These are phyloP conservation scores for Exophiala dermatitidis DNA, from an alignment of 2,329 filamentous ascomycete genomes.

Conservation along the genomic window DNA sequence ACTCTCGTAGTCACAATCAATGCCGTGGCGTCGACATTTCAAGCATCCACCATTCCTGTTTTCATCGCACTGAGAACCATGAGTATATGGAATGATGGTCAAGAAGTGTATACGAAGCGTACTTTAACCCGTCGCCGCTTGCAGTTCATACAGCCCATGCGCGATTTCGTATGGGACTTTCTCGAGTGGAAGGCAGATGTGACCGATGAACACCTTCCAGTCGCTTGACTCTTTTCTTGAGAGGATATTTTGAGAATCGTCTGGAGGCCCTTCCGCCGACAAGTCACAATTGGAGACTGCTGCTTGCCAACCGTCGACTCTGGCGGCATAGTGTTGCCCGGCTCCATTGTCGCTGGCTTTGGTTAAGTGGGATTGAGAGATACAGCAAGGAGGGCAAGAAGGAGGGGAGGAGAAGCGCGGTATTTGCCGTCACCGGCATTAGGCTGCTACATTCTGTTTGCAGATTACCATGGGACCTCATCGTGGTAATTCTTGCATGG, in stretches of 20 bases:
- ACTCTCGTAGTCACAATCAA: conserved; percentile 16
- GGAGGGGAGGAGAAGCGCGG: conserved; percentile 3
- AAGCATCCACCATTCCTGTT: conserved; percentile 13
- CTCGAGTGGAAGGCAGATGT: conserved; percentile 6
- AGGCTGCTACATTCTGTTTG: conserved; percentile 5
- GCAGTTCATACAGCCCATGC: conserved; percentile 13
- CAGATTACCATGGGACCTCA: background rate
- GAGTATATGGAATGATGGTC: background rate
- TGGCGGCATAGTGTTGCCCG: background rate
- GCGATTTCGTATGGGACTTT: conserved; percentile 16
- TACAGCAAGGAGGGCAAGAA: background rate
- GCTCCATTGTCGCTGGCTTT: background rate
- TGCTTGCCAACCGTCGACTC: background rate
- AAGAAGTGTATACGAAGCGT: background rate
- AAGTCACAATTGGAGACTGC: background rate
- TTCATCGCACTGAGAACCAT: conserved; percentile 12
- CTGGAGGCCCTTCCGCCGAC: conserved; percentile 10
- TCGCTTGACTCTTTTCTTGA: background rate
- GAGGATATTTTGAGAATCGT: conserved; percentile 8
- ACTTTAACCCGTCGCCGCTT: conserved; percentile 18
- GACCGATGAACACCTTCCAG: background rate
- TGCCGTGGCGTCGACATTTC: conserved; percentile 12
- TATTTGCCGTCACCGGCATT: conserved; percentile 9
- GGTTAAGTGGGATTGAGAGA: background rate
- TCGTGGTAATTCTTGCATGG: too few species aligned